A percentile compares a stretch with the other conserved stretches of the same genome.
Conservation (phyloP, 139 green algal genomes). For the Auxenochlorella pyrenoidosa region DNA sequence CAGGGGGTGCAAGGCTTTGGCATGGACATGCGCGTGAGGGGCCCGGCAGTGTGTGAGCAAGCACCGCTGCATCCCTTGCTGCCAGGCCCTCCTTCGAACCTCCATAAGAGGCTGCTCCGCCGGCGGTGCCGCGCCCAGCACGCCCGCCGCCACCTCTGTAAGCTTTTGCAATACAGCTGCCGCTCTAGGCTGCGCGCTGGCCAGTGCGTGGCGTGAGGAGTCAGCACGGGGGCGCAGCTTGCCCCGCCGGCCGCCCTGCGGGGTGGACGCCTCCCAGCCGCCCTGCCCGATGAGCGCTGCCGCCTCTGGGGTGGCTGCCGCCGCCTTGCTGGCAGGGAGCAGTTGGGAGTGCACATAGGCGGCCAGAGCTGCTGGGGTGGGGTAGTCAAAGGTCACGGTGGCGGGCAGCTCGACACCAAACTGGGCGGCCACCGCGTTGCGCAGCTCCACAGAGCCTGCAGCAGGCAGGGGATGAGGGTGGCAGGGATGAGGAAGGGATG, state of each 20-base stretch:
- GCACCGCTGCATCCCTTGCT: not conserved
- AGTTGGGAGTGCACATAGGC: conserved; percentile 24
- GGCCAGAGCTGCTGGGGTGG: conserved; percentile 51
- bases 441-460: conserved; percentile 50
- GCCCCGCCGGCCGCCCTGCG: not conserved
- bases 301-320: not conserved
- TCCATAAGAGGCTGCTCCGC: conserved; percentile 72
- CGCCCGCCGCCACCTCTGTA: not conserved
- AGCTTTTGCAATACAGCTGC: not conserved
- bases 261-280: not conserved
- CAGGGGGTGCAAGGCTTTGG: not conserved
- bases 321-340: not conserved
- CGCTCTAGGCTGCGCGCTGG: not conserved
- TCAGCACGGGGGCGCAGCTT: no score
- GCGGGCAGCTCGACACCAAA: conserved; percentile 45
- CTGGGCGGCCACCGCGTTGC: conserved; percentile 26
- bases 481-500: not conserved
- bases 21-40: not conserved
- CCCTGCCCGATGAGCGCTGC: no score
- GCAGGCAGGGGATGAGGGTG: not conserved
- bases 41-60: not conserved
- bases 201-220: not conserved
- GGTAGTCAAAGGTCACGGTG: conserved; percentile 72
- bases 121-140: conserved; percentile 32
- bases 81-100: not conserved